Base-by-base conservation (phyloP, 2,329 filamentous ascomycete species). In the Ascochyta rabiei region DNA sequence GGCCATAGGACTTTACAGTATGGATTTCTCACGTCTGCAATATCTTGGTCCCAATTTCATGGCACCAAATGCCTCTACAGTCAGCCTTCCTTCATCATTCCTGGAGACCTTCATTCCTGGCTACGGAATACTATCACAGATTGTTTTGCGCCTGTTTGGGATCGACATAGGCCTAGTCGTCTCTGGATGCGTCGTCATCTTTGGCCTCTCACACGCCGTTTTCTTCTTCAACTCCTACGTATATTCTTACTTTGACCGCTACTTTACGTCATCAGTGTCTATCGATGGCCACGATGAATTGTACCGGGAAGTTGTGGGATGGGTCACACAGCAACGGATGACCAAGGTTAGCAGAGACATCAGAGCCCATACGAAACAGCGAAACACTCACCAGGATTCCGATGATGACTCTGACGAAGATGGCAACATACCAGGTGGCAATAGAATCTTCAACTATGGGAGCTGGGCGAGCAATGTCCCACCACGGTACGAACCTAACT, bases 101-200 rank as follows among this genome's bases (percentile, higher is more conserved):
- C 71, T 83, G n/a, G 80, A 82, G 42, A 70, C 78, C 2, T 64
- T 82, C n/a, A 75, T 82, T 31, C 80, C 81, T 8, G 81, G 81
- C 15, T 82, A 82, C 66, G 74, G 78, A 34, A 59, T 80, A 37
- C 73, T 82, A 30, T 80, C 79, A 1, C 73, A 76, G 26, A 76
- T 79, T 52, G 67, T 80, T 23, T 67, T 73, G 7, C 69, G 76
- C 4, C 57, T 72, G 2, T 70, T 80, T 21, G 79, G 80, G 7
- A 73, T 83, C 47, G 81, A 83, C 57, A 75, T 81, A 52, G 79
- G 79, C 18, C 56, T 81, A 35, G 61, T 79, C 44, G 80, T 82
- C 24, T 77, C 78, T 2, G 60, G 76, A 13, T 72, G 73, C 23
- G 66, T 80, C 3, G 62, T 81, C 30, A 31, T 77, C n/a, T 75